phyloP scores from a whole-genome alignment of 2,329 filamentous ascomycete species.

The Tolypocladium sp. region DNA sequence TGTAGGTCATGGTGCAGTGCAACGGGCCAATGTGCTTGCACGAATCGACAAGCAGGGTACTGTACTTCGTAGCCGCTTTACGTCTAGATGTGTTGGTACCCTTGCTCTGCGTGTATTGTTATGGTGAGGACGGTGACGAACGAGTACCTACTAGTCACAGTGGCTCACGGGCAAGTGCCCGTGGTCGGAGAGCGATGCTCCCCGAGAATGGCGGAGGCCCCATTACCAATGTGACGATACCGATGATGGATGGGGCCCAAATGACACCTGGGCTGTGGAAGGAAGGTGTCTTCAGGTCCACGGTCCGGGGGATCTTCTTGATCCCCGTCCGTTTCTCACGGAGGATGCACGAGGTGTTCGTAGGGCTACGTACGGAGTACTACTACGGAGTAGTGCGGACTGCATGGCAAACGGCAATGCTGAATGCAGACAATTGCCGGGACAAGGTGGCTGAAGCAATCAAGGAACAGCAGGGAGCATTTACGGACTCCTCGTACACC shows the following conservation, averaged over 20 bases:
- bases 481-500: no score
- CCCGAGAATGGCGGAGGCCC: neutral
- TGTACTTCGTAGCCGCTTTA: no score
- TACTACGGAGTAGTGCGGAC: no score
- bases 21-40: no score
- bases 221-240: neutral
- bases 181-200: neutral
- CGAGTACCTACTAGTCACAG: neutral
- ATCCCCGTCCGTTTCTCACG: neutral
- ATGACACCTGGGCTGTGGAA: neutral
- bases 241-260: neutral
- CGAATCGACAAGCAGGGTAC: neutral
- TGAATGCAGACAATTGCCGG: neutral
- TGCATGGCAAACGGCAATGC: neutral
- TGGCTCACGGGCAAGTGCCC: neutral
- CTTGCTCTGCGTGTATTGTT: no score
- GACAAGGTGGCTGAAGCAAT: neutral
- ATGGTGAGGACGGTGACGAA: no score
- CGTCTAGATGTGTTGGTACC: no score
- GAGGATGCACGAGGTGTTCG: neutral
- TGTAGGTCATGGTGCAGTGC: neutral
- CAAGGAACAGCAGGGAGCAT: no score
- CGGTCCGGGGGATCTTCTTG: neutral
- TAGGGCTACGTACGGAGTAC: neutral
- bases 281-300: neutral